These are phyloP conservation scores for Geotrichum histeridarum DNA, from an alignment of 1,139 yeast species.

Conservation along the genomic window DNA sequence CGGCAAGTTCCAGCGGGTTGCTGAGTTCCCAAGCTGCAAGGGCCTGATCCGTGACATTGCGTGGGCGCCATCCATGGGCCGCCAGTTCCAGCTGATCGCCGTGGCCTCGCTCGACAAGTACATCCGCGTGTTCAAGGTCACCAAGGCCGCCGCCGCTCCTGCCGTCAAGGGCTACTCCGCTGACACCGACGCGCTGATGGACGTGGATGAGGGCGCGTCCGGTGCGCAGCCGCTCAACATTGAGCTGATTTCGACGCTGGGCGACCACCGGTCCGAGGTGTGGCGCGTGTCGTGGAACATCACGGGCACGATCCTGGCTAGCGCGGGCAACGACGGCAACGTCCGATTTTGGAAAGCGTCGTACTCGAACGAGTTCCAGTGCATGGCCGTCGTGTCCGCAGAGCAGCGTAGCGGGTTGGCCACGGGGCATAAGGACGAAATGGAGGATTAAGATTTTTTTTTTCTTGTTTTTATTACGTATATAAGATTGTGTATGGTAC, in stretches of 20 bases:
- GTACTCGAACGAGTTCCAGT: conserved; percentile 80
- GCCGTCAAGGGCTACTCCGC: too few relatives aligned
- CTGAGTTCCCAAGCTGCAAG: conserved; percentile 62
- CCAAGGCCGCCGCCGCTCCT: conserved; percentile 35
- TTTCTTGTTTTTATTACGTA: not conserved
- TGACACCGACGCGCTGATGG: conserved; percentile 4
- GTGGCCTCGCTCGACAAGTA: conserved; percentile 95
- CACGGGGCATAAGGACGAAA: not conserved
- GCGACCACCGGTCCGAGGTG: conserved; percentile 82
- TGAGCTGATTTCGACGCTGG: conserved; percentile 52
- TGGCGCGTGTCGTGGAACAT: conserved; percentile 96
- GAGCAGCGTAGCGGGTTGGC: conserved; percentile 37
- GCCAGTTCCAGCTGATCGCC: conserved; percentile 81
- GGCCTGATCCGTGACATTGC: conserved; percentile 84
- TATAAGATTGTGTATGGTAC: not conserved
- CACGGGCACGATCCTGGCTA: conserved; percentile 81
- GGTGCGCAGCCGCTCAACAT: conserved; percentile 34
- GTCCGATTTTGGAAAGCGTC: conserved; percentile 88
- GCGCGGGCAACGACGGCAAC: conserved; percentile 94
- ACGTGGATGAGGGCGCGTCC: not conserved
- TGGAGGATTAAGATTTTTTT: not conserved
- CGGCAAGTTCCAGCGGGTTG: conserved; percentile 41
- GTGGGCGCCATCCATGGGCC: conserved; percentile 97
- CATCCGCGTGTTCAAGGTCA: conserved; percentile 76
- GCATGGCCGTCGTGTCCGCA: conserved; percentile 83